These are phyloP conservation scores for Leccinum subrobustum DNA, from an alignment of 1,284 basidiomycete species.

Conservation along the genomic window DNA sequence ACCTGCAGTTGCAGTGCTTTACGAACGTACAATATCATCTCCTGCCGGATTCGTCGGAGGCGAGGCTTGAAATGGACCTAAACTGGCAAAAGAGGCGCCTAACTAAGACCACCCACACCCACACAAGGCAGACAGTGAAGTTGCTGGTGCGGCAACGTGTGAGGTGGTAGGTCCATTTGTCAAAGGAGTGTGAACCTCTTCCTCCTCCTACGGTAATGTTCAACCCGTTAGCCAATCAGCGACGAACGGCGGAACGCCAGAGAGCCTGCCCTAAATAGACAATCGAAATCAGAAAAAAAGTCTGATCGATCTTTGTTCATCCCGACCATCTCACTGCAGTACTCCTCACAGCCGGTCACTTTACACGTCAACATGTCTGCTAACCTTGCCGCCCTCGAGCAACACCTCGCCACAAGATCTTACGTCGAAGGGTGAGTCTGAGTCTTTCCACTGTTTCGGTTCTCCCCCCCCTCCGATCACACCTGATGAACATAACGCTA, in stretches of 20 bases:
- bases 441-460: slow-evolving; percentile 19
- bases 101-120: background rate
- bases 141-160: slow-evolving; percentile 1
- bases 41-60: background rate
- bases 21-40: slow-evolving; percentile 1
- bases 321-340: slow-evolving; percentile 27
- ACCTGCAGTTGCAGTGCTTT: background rate
- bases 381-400: slow-evolving; percentile 77
- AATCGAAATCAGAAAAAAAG: slow-evolving; percentile 20
- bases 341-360: background rate
- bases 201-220: background rate
- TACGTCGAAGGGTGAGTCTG: slow-evolving; percentile 89
- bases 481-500: slow-evolving; percentile 81
- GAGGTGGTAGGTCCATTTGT: background rate
- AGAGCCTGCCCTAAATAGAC: slow-evolving; percentile 33
- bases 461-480: slow-evolving; percentile 22
- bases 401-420: slow-evolving; percentile 82
- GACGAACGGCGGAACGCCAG: slow-evolving; percentile 11
- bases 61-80: background rate
- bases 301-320: slow-evolving; percentile 31
- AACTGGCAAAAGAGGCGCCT: slow-evolving; percentile 2
- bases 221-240: slow-evolving; percentile 14
- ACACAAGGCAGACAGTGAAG: background rate
- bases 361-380: slow-evolving; percentile 56
- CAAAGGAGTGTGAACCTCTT: background rate